These are phyloP conservation scores for Mycena sp. DNA, from an alignment of 1,284 basidiomycete species.

Conservation along the genomic window DNA sequence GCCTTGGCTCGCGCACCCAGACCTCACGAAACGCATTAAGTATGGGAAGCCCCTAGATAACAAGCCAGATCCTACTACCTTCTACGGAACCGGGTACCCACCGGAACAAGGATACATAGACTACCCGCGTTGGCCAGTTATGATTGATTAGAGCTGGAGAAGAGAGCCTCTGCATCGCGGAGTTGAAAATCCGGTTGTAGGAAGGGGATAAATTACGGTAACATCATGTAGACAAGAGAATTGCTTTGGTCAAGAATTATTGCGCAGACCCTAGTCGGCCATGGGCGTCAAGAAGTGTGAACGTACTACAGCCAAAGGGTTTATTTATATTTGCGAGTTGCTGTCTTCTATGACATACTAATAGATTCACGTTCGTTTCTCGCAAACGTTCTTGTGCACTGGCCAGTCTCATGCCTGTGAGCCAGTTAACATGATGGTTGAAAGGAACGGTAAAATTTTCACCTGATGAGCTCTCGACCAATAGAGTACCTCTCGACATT, in stretches of 20 bases:
- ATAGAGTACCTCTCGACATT: slow-evolving; percentile 38
- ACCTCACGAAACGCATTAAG: slow-evolving; percentile 35
- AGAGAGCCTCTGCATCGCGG: no score
- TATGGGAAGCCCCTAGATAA: slow-evolving; percentile 25
- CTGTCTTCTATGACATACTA: no score
- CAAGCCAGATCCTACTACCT: not conserved
- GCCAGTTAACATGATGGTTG: not conserved
- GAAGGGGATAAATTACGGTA: no score
- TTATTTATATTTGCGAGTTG: no score
- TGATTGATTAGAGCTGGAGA: no score
- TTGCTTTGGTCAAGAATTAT: no score
- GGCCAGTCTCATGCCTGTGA: not conserved
- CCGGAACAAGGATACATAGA: not conserved
- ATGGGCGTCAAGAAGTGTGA: no score
- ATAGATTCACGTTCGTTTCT: slow-evolving; percentile 1
- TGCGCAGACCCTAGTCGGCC: no score
- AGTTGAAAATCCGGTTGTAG: no score
- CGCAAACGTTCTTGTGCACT: slow-evolving; percentile 10
- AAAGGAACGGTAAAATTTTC: not conserved
- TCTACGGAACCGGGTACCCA: not conserved
- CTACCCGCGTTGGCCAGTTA: not conserved
- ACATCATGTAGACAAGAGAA: no score
- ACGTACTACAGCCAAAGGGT: no score
- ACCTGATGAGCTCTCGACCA: slow-evolving; percentile 38
- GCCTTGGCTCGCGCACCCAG: slow-evolving; percentile 37